Percentiles rank a stretch among this genome's conserved stretches.
Evolutionary conservation across 257 asterid species (phyloP).

Genomic region (Handroanthus guayacan): DNA sequence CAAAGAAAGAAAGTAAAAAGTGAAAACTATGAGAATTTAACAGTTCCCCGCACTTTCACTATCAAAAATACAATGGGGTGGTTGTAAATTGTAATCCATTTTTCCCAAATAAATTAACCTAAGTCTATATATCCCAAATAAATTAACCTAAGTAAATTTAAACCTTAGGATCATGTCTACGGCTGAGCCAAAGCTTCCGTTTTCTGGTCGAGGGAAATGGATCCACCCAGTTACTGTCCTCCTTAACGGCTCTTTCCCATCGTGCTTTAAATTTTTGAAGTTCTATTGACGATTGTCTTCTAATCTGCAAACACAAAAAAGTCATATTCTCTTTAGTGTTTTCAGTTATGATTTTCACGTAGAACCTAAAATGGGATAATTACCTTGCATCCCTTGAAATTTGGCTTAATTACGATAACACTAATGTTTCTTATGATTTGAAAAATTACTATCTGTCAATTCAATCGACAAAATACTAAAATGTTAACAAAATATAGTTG

Average conservation of each 20-base stretch:
- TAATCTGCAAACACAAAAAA: constrained; percentile 52
- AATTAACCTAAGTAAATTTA: constrained; percentile 28
- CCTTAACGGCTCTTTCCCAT: constrained; percentile 79
- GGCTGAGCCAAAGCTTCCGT: constrained; percentile 41
- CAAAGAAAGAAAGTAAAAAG: too few relatives aligned
- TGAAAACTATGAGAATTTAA: too few relatives aligned
- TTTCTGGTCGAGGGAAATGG: constrained; percentile 54
- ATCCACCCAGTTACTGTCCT: constrained; percentile 75
- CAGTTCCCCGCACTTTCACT: too few relatives aligned
- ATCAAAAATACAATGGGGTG: too few relatives aligned
- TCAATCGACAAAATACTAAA: too few relatives aligned
- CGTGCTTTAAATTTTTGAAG: constrained; percentile 73
- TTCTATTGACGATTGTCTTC: constrained; percentile 77
- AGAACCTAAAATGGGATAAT: too few relatives aligned
- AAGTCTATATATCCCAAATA: not conserved
- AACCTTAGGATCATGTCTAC: constrained; percentile 37
- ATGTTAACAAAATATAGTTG: too few relatives aligned
- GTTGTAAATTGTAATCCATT: too few relatives aligned
- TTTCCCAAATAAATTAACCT: not conserved
- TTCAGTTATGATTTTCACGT: not conserved
- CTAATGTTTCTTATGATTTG: too few relatives aligned
- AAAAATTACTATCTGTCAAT: too few relatives aligned
- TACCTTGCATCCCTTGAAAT: too few relatives aligned
- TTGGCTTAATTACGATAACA: too few relatives aligned
- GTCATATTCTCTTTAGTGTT: not conserved